phyloP scores from a whole-genome alignment of 2,329 filamentous ascomycete species.

The Hortaea werneckii region DNA sequence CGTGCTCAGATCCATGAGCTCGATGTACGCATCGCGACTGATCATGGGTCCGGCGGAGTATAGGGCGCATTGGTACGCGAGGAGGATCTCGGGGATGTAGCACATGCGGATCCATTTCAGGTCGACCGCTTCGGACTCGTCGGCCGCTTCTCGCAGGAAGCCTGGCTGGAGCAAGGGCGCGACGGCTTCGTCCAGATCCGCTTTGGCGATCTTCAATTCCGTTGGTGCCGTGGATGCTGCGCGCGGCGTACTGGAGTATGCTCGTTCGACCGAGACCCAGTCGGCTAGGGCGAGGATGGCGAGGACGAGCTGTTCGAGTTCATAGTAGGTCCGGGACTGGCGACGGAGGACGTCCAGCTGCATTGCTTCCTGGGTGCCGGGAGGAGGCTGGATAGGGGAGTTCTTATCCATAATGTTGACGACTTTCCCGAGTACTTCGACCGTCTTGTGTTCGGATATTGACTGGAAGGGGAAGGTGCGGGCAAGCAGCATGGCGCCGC shows the following conservation, averaged over 20 bases:
- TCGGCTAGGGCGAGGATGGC: conserved; percentile 33
- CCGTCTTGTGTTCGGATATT: conserved; percentile 32
- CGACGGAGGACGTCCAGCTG: conserved; percentile 14
- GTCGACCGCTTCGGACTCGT: conserved; percentile 48
- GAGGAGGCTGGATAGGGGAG: conserved; percentile 6
- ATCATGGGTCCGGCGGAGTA: conserved; percentile 68
- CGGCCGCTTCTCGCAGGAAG: conserved; percentile 18
- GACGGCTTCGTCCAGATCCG: conserved; percentile 30
- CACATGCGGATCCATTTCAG: conserved; percentile 57
- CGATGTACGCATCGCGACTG: conserved; percentile 64
- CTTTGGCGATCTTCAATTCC: conserved; percentile 29
- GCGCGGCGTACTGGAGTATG: conserved; percentile 18
- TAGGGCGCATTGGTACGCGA: conserved; percentile 73
- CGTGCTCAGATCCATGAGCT: conserved; percentile 78
- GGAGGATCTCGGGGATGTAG: conserved; percentile 76
- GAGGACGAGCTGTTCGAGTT: conserved; percentile 33
- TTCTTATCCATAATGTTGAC: conserved; percentile 27
- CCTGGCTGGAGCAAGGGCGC: conserved; percentile 23
- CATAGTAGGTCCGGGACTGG: conserved; percentile 29
- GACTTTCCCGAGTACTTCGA: conserved; percentile 29
- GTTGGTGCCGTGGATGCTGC: conserved; percentile 9
- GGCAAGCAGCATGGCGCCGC: conserved; percentile 46
- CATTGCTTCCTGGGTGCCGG: conserved; percentile 9
- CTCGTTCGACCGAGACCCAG: conserved; percentile 34
- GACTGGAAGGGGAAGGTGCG: conserved; percentile 40